phyloP scores from a whole-genome alignment of 1,284 basidiomycete genomes.

The Lentinula novae-zelandiae region DNA sequence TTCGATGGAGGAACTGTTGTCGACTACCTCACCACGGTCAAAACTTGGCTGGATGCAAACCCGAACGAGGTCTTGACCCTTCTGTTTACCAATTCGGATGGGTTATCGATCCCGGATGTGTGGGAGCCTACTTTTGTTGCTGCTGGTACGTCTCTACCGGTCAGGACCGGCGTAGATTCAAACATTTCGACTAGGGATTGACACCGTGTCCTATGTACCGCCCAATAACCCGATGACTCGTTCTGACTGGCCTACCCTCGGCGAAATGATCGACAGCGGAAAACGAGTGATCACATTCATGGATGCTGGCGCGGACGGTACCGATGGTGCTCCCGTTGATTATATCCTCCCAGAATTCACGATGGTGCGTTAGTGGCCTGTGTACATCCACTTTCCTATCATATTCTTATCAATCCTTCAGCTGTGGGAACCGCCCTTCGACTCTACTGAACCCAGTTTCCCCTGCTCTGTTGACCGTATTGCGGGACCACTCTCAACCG shows the following conservation, averaged over 20 bases:
- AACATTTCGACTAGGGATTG: slow-evolving; percentile 44
- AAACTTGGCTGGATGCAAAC: slow-evolving; percentile 63
- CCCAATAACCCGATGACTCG: slow-evolving; percentile 47
- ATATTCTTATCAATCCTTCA: slow-evolving; percentile 24
- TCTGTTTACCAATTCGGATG: slow-evolving; percentile 70
- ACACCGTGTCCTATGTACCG: slow-evolving; percentile 56
- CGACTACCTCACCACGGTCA: slow-evolving; percentile 58
- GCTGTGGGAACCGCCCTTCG: slow-evolving; percentile 77
- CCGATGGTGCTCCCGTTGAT: slow-evolving; percentile 37
- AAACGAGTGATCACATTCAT: slow-evolving; percentile 73
- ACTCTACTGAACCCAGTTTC: slow-evolving; percentile 57
- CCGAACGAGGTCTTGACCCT: slow-evolving; percentile 74
- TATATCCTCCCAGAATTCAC: slow-evolving; percentile 65
- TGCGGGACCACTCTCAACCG: slow-evolving; percentile 39
- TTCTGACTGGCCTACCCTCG: slow-evolving; percentile 71
- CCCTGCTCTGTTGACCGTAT: slow-evolving; percentile 72
- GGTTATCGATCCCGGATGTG: slow-evolving; percentile 42
- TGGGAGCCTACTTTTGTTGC: slow-evolving; percentile 57
- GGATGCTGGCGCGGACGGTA: slow-evolving; percentile 48
- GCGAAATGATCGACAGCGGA: slow-evolving; percentile 61
- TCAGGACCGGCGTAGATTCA: neutral
- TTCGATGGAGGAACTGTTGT: slow-evolving; percentile 66
- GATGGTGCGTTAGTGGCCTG: slow-evolving; percentile 37
- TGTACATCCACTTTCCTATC: slow-evolving; percentile 6
- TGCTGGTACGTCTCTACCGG: slow-evolving; percentile 24